Evolutionary conservation across 495 filamentous ascomycete species (phyloP).

Genomic region (Jackrogersella minutella): DNA sequence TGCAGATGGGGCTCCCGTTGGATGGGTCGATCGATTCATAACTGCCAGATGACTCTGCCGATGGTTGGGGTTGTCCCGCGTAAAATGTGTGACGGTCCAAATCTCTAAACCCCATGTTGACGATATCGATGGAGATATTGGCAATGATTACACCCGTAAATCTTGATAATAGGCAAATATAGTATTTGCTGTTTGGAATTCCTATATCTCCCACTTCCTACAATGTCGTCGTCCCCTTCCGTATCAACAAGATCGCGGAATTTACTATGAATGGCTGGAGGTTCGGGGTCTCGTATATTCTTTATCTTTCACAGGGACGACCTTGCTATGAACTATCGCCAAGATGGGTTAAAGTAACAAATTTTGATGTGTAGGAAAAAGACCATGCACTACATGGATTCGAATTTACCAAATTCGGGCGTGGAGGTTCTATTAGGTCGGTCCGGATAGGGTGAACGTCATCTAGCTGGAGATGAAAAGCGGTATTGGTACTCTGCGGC

Average conservation of each 20-base stretch:
- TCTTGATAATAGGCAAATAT: not conserved
- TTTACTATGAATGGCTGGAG: constrained; percentile 1
- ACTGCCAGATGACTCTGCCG: constrained; percentile 62
- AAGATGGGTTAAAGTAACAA: constrained; percentile 1
- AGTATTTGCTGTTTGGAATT: not conserved
- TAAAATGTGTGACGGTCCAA: constrained; percentile 71
- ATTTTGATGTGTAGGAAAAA: not conserved
- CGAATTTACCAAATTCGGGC: constrained; percentile 15
- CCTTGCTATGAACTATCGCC: constrained; percentile 1
- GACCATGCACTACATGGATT: not conserved
- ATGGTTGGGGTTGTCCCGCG: constrained; percentile 66
- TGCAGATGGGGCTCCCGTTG: constrained; percentile 67
- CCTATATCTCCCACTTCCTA: not conserved
- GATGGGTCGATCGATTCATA: constrained; percentile 76
- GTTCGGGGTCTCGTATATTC: not conserved
- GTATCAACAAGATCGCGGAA: not conserved
- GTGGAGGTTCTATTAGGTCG: constrained; percentile 22
- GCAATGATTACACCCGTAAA: not conserved
- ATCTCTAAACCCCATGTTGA: constrained; percentile 55
- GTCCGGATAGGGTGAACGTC: constrained; percentile 30
- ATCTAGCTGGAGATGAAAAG: constrained; percentile 19
- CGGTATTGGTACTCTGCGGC: constrained; percentile 25
- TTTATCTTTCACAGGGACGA: constrained; percentile 8
- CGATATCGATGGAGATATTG: constrained; percentile 9
- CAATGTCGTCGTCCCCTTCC: not conserved